These are phyloP conservation scores for Coprinellus micaceus DNA, from an alignment of 768 basidiomycete genomes.

Conservation along the genomic window DNA sequence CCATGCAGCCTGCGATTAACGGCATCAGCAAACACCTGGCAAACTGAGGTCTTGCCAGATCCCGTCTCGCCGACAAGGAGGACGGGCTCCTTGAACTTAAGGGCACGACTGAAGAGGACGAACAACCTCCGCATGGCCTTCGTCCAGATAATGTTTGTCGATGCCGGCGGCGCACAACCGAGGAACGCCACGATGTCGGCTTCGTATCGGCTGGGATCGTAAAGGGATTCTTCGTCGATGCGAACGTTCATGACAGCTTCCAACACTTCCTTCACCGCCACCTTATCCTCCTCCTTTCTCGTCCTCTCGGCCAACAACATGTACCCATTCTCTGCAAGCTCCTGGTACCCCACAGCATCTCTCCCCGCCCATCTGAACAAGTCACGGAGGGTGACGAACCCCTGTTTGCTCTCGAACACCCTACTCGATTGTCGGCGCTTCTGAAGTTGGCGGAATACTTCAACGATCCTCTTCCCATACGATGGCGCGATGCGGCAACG, in stretches of 20 bases:
- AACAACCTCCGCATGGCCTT: slow-evolving; percentile 89
- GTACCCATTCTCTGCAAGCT: slow-evolving; percentile 93
- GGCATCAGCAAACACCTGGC: slow-evolving; percentile 80
- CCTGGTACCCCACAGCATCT: slow-evolving; percentile 84
- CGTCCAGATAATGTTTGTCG: slow-evolving; percentile 81
- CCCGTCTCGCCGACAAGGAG: slow-evolving; percentile 96
- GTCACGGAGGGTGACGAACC: slow-evolving; percentile 95
- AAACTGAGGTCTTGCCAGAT: slow-evolving; percentile 95
- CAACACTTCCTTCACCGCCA: slow-evolving; percentile 87
- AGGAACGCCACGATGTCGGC: slow-evolving; percentile 45
- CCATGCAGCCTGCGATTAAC: slow-evolving; percentile 57
- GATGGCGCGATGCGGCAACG: slow-evolving; percentile 92
- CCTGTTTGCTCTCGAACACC: slow-evolving; percentile 96
- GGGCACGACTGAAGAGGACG: slow-evolving; percentile 75
- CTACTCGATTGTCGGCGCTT: slow-evolving; percentile 86
- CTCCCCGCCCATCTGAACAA: slow-evolving; percentile 96
- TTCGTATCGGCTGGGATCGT: slow-evolving; percentile 46
- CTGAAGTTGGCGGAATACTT: slow-evolving; percentile 89
- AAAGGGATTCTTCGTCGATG: slow-evolving; percentile 71
- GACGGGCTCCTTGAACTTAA: slow-evolving; percentile 90
- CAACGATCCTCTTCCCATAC: slow-evolving; percentile 85
- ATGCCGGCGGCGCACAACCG: slow-evolving; percentile 48
- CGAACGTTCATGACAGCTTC: slow-evolving; percentile 85
- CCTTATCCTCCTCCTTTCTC: slow-evolving; percentile 79
- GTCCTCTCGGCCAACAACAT: slow-evolving; percentile 95